phyloP scores from a whole-genome alignment of 2,329 filamentous ascomycete species.

The Neopestalotiopsis clavispora region DNA sequence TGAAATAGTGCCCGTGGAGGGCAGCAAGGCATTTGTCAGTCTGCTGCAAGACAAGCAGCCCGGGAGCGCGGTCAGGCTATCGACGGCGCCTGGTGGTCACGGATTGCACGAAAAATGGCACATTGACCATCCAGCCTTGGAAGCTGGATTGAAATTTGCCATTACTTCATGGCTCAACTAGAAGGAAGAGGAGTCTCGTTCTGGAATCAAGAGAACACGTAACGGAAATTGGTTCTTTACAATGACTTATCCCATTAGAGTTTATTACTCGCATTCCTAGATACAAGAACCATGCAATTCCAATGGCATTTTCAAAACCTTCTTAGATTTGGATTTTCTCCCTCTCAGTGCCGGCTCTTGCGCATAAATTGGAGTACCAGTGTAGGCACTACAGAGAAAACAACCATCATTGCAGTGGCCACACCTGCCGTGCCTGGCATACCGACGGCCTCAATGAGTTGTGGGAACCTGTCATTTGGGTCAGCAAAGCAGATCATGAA shows the following conservation, averaged over 20 bases:
- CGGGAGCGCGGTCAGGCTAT: background rate
- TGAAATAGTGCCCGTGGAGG: background rate
- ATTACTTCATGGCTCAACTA: background rate
- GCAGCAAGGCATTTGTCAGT: background rate
- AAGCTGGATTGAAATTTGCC: background rate
- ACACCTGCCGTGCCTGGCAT: conserved; percentile 40
- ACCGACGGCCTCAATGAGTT: conserved; percentile 42
- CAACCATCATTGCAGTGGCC: conserved; percentile 39
- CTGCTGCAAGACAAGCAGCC: background rate
- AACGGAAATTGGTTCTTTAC: too few relatives aligned
- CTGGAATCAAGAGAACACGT: too few relatives aligned
- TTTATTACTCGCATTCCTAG: too few relatives aligned
- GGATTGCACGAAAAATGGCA: background rate
- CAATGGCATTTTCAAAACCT: too few relatives aligned
- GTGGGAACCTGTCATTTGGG: conserved; percentile 35
- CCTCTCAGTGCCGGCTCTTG: conserved; percentile 16
- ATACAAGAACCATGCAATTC: too few relatives aligned
- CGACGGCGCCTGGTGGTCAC: background rate
- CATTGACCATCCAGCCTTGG: background rate
- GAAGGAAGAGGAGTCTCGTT: too few relatives aligned
- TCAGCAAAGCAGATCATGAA: background rate
- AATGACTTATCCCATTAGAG: too few relatives aligned
- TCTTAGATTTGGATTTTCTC: background rate
- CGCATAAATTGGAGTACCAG: conserved; percentile 24
- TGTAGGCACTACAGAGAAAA: conserved; percentile 22